Evolutionary conservation across 2,329 filamentous ascomycete genomes (phyloP).

Genomic region (Trichoderma asperellum): DNA sequence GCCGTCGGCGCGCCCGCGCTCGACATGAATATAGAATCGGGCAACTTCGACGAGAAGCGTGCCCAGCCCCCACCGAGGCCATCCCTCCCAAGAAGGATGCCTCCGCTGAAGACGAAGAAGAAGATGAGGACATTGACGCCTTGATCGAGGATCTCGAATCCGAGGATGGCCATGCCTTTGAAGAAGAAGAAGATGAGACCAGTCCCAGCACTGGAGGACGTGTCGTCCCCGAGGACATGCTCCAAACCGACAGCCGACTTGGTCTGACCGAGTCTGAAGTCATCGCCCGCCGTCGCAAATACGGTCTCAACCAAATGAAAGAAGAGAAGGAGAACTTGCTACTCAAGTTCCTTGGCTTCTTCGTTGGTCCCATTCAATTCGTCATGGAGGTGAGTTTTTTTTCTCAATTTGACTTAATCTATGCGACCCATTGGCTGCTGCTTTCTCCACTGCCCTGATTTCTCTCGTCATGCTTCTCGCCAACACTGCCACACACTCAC

Average conservation of each 20-base stretch:
- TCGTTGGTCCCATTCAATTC: slow-evolving; percentile 88
- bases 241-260: slow-evolving; percentile 73
- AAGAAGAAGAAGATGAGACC: slow-evolving; percentile 61
- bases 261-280: slow-evolving; percentile 78
- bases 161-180: slow-evolving; percentile 69
- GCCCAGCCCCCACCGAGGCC: slow-evolving; percentile 42
- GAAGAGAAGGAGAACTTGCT: slow-evolving; percentile 86
- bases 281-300: slow-evolving; percentile 64
- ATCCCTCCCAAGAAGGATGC: slow-evolving; percentile 46
- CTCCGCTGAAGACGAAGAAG: slow-evolving; percentile 68
- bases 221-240: slow-evolving; percentile 71
- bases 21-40: slow-evolving; percentile 67
- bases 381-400: slow-evolving; percentile 77
- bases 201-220: slow-evolving; percentile 61
- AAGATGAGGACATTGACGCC: slow-evolving; percentile 80
- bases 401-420: background rate
- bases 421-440: background rate
- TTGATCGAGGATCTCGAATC: slow-evolving; percentile 88
- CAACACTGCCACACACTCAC: slow-evolving; percentile 8
- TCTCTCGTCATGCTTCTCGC: background rate
- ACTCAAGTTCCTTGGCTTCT: slow-evolving; percentile 82
- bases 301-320: slow-evolving; percentile 87
- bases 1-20: slow-evolving; percentile 59
- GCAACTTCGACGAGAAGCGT: slow-evolving; percentile 67
- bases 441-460: background rate